These are phyloP conservation scores for Neurospora sp. DNA, from an alignment of 495 filamentous ascomycete genomes.

Conservation along the genomic window DNA sequence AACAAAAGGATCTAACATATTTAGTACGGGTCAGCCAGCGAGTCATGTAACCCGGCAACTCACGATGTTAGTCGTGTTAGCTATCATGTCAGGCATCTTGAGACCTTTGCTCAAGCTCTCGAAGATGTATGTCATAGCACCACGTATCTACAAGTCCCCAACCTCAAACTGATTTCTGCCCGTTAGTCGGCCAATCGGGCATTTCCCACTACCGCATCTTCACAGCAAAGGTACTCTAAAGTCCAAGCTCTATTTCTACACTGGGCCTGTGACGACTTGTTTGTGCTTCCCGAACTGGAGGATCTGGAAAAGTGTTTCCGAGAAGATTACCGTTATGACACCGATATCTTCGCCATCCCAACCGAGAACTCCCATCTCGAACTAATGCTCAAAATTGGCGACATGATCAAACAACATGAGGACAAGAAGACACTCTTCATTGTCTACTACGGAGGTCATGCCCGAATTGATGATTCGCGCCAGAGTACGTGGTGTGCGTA, in stretches of 20 bases:
- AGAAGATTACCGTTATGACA: constrained; percentile 37
- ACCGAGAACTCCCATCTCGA: constrained; percentile 40
- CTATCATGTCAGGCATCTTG: constrained; percentile 42
- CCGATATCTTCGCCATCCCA: constrained; percentile 41
- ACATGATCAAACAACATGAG: constrained; percentile 42
- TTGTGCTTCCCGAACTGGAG: constrained; percentile 40
- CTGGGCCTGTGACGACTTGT: constrained; percentile 46
- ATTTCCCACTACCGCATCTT: constrained; percentile 35
- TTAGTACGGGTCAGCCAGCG: constrained; percentile 37
- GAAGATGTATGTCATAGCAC: constrained; percentile 31
- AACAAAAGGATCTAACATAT: constrained; percentile 4
- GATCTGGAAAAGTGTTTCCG: constrained; percentile 40
- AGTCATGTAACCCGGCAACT: constrained; percentile 32
- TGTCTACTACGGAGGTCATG: constrained; percentile 47
- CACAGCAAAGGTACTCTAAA: constrained; percentile 37
- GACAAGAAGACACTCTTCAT: constrained; percentile 38
- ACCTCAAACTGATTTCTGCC: background rate
- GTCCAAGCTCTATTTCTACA: constrained; percentile 43
- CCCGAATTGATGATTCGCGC: constrained; percentile 38
- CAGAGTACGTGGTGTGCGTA: constrained; percentile 46
- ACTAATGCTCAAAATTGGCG: constrained; percentile 37
- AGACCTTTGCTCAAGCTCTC: constrained; percentile 37
- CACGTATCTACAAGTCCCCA: background rate
- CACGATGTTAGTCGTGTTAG: constrained; percentile 43
- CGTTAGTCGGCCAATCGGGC: constrained; percentile 38